Evolutionary conservation across 2,329 filamentous ascomycete species (phyloP), one percentile per base, ranked within the genome.

Genomic region (Alternaria viburni): DNA sequence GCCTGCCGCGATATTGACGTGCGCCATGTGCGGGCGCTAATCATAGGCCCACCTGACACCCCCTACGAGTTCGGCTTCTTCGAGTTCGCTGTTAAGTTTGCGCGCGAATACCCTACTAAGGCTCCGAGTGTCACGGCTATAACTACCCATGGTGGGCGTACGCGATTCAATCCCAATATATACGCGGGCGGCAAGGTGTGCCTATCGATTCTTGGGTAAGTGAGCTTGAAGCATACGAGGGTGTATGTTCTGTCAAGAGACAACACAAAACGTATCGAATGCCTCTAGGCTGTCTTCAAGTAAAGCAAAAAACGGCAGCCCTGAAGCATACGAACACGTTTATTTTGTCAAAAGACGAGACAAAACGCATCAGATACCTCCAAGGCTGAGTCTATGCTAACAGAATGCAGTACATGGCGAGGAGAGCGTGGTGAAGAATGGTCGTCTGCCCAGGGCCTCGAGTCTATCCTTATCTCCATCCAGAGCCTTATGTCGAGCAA

Each of bases 11-110:
- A 98, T 80, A 86, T 89, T 70, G 93, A 99, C 79, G 92, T 98
- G 64, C 91, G 94, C 59, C 91, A 93, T 77, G 90, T 98, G 54
- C 91, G 89, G 77, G 93, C 94, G 52, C 81, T 98, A 67, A 95
- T 98, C 73, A 89, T 98, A 69, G 96, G 96, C 0, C 95, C 96
- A 23, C 93, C 95, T 68, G 94, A 96, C 72, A 97, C 94, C 1
- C 94, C 95, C 0, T 99, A 99, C 80, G 94, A 97, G 80, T 97
- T 96, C 76, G 96, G 96, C 4, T 97, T 97, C 82, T 98, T 97
- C 77, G 93, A 98, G 91, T 96, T 97, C 76, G 79, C 84, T 0
- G 88, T 96, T 72, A 91, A 88, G 72, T 94, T 97, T 72, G 87
- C 89, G 59, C 90, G 88, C 84, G 93, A 97, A 4, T 99, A 99